Evolutionary conservation across 768 basidiomycete species (phyloP), one percentile per base, ranked within the genome.

Genomic region (Collybia nuda): DNA sequence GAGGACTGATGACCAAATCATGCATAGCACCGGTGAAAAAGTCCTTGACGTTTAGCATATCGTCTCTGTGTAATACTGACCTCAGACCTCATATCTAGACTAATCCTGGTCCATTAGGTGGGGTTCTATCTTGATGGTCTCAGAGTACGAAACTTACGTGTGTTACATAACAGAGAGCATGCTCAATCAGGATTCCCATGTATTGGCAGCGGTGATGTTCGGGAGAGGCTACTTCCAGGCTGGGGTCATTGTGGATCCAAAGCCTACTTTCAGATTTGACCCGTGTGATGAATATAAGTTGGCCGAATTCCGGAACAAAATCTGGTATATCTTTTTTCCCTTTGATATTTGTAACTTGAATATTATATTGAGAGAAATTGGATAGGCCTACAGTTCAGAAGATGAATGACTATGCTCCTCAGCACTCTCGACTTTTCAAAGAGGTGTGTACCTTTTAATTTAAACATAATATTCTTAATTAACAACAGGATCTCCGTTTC

Each of bases 391-490:
- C 61, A 12, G 66, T 77, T 2, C 74, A 75, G 17, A 67, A 75
- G 22, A 75, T 74, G 3, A 79, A 79, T 55, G 58, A 52, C n/a
- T 56, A 57, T 1, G 68, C 70, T 0, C 76, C 77, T 0, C 49
- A 65, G 0, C 76, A 70, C 40, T 74, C 72, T 48, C 64, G 71
- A n/a, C 66, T 78, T 11, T 78, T 75, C 61, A 76, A 75, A 53
- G 75, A 32, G 32, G 32, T 32, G 12, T 14, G 32, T 11, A 14
- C 14, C 28, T 28, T 11, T n/a, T n/a, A n/a, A 28, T 11, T 28
- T 28, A 28, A 28, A 28, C n/a, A n/a, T n/a, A 28, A 28, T 5
- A 11, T 28, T 28, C 6, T 11, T 28, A 5, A 28, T 28, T 28
- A 28, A 28, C 28, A 28, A 28, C n/a, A n/a, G n/a, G n/a, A n/a